Conservation (phyloP, 257 asterid genomes). For the Solanum acaule region DNA sequence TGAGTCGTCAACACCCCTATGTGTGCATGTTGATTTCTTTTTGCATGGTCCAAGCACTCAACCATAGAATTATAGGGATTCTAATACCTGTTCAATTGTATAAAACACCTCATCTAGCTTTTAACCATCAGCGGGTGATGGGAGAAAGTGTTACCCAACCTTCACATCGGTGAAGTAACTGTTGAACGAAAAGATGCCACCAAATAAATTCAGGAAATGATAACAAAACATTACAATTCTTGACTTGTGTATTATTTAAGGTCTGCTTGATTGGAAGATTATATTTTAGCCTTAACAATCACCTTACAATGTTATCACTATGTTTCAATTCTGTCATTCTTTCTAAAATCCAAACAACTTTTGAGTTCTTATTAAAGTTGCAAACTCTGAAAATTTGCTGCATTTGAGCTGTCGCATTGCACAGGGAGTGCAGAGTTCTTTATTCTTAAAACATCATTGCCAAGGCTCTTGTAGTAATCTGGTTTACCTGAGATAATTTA, state of each 20-base stretch:
- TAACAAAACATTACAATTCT: not conserved
- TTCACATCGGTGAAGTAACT: not conserved
- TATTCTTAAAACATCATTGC: not conserved
- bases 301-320: not conserved
- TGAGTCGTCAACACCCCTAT: not conserved
- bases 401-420: not conserved
- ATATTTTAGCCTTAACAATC: not conserved
- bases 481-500: not conserved
- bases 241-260: not conserved
- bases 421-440: not conserved
- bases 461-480: not conserved
- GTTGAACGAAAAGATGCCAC: not conserved
- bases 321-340: not conserved
- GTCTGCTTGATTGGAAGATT: not conserved
- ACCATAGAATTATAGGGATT: not conserved
- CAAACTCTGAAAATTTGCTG: not conserved
- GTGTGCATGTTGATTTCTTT: not conserved
- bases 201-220: not conserved
- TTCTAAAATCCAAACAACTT: not conserved
- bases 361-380: not conserved
- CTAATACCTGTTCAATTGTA: not conserved
- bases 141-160: not conserved
- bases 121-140: not conserved
- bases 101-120: not conserved
- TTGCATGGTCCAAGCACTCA: not conserved